A percentile compares a stretch with the other conserved stretches of the same genome.
These are phyloP conservation scores for Psidium friedrichsthalianum DNA, from an alignment of 345 rosid species.

Conservation along the genomic window DNA sequence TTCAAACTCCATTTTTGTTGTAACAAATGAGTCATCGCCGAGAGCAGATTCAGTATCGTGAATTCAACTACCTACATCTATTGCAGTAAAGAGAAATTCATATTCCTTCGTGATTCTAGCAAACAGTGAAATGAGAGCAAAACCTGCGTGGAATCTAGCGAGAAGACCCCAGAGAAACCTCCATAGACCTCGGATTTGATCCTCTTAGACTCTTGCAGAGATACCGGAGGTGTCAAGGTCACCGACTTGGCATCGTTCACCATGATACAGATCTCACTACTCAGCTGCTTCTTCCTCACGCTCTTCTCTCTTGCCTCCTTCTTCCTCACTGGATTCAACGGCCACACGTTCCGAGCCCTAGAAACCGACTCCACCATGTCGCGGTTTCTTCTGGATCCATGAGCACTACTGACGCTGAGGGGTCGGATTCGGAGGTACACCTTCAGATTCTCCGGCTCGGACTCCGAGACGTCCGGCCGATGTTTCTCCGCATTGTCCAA, in stretches of 20 bases:
- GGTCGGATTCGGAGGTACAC: slow-evolving; percentile 67
- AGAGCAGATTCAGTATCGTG: neutral
- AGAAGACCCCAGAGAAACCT: slow-evolving; percentile 81
- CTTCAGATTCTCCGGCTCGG: slow-evolving; percentile 35
- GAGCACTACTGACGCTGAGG: neutral
- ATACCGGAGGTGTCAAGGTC: slow-evolving; percentile 45
- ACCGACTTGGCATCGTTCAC: slow-evolving; percentile 49
- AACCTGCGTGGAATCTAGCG: slow-evolving; percentile 65
- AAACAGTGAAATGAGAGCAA: neutral
- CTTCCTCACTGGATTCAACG: slow-evolving; percentile 33
- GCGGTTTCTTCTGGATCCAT: neutral
- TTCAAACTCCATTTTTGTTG: neutral
- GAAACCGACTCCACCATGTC: neutral
- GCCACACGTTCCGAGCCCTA: neutral
- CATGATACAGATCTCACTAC: slow-evolving; percentile 24
- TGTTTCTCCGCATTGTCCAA: slow-evolving; percentile 8
- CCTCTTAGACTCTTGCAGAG: slow-evolving; percentile 52
- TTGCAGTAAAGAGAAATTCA: neutral
- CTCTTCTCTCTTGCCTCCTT: neutral
- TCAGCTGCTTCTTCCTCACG: slow-evolving; percentile 15
- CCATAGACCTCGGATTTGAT: slow-evolving; percentile 64
- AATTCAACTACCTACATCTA: neutral
- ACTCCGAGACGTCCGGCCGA: neutral
- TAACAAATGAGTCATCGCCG: neutral
- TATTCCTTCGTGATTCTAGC: neutral